Evolutionary conservation across 2,329 filamentous ascomycete genomes (phyloP), one percentile per base, ranked within the genome.

Genomic region (Fusarium sp.): DNA sequence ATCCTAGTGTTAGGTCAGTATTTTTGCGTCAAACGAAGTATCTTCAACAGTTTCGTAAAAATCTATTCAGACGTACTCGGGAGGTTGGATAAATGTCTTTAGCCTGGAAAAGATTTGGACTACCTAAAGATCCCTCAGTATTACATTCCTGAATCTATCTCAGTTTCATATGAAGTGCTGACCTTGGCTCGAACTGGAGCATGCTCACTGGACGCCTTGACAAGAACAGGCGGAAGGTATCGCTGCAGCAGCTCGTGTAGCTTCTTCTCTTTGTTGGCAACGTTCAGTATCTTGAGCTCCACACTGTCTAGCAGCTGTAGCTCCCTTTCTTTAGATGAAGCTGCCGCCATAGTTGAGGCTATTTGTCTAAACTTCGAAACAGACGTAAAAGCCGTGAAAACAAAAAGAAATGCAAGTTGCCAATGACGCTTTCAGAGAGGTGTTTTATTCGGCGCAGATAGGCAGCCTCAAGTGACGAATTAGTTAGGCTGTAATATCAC

Each of bases 191-290:
- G 88, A 26, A 98, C 96, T 43, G 88, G 85, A 49, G 88, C 85
- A 79, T 94, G 88, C 23, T 93, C 91, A 46, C 94, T 97, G 30
- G 86, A 89, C 30, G 96, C 88, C 77, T 98, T 98, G 58, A 97
- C 84, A 4, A 99, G 85, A 12, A 98, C 81, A 1, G 95, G 91
- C 5, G 91, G 83, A 24, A 99, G 83, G 75, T 95, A 97, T 40
- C 87, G 89, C 73, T 91, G 88, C 19, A 99, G 84, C 17, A 96
- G 83, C 23, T 88, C 81, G 76, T 95, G 88, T 2, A 99, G 86
- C 80, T 95, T 96, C 65, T 88, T 84, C 76, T 97, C 95, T 50
- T 93, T 90, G 71, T 93, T 91, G 26, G 94, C 91, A 51, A 95
- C 87, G 26, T 88, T 91, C 17, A 88, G 76, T 73, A 97, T 96